Base-by-base conservation (phyloP, 2,329 filamentous ascomycete species). In the Septoria linicola region DNA sequence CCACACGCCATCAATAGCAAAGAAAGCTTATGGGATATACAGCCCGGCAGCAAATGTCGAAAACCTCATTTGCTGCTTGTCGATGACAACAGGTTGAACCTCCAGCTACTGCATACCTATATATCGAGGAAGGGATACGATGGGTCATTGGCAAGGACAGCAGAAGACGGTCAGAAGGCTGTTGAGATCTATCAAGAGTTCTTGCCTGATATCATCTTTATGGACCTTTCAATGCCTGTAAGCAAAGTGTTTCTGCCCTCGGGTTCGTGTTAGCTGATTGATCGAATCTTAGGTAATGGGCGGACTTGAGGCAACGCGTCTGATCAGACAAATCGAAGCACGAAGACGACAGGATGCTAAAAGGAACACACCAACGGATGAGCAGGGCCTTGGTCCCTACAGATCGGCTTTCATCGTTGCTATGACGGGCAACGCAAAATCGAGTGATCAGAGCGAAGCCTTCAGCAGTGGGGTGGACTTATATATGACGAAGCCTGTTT, bases 161-260 rank as follows among this genome's bases (percentile, higher is more conserved):
- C 76, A 1, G 63, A 63, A 31, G 71, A 79, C 54, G 77, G 77
- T 3, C 66, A 72, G 1, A 70, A 78, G 54, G 77, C 77, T 1
- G 70, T 79, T 0, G 63, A 73, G 6, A 63, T 64, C 17, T 74
- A 72, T 41, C 64, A 70, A 2, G 39, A 57, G 59, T 63, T 66
- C 6, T 59, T 66, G 0, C 73, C 72, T 41, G 71, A 73, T 32
- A 70, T 77, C 35, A 71, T 80, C 2, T 71, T 79, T 17, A 80
- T 80, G 75, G 77, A 69, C 37, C 59, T 69, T 10, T 59, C 53
- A 11, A 69, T 69, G 67, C 67, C 67, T 1, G 23, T 27, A 27
- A 27, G 23, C 10, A 5, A 27, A n/a, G n/a, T n/a, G n/a, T n/a
- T n/a, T n/a, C 23, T 27, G 23, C 23, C 23, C 5, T 27, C 23